Evolutionary conservation across 1,284 basidiomycete species (phyloP).

Genomic region (Boletellus deceptivus): DNA sequence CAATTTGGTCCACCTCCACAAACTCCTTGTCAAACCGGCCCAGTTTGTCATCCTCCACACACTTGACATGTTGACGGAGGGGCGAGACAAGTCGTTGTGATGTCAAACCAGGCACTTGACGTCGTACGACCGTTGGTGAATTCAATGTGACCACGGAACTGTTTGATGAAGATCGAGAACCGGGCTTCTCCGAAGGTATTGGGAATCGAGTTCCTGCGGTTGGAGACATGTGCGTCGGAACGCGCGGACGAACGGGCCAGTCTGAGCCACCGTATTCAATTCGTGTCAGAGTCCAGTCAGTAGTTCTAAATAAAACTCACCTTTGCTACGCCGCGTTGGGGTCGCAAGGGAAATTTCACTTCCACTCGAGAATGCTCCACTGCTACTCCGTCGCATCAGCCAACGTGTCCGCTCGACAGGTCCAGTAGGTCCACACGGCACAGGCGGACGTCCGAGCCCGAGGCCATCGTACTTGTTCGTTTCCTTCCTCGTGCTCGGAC

Average conservation of each 20-base stretch:
- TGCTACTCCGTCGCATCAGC: slow-evolving; percentile 72
- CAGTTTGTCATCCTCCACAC: slow-evolving; percentile 30
- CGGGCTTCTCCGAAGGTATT: slow-evolving; percentile 44
- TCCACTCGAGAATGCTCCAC: slow-evolving; percentile 71
- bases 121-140: slow-evolving; percentile 35
- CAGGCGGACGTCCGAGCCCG: slow-evolving; percentile 60
- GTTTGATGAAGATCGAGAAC: slow-evolving; percentile 56
- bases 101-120: slow-evolving; percentile 22
- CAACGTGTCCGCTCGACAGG: slow-evolving; percentile 48
- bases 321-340: slow-evolving; percentile 51
- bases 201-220: slow-evolving; percentile 39
- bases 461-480: slow-evolving; percentile 56
- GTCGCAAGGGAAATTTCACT: slow-evolving; percentile 67
- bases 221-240: slow-evolving; percentile 35
- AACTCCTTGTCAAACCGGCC: slow-evolving; percentile 80
- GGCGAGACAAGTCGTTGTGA: slow-evolving; percentile 17
- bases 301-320: slow-evolving; percentile 37
- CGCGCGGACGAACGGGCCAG: slow-evolving; percentile 48
- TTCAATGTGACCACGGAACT: slow-evolving; percentile 41
- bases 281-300: slow-evolving; percentile 8
- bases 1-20: slow-evolving; percentile 78
- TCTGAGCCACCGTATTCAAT: slow-evolving; percentile 36
- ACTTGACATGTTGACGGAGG: slow-evolving; percentile 12
- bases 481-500: slow-evolving; percentile 46
- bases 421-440: slow-evolving; percentile 32